Evolutionary conservation across 106 monocot genomes (phyloP).

Genomic region (Allium fistulosum): DNA sequence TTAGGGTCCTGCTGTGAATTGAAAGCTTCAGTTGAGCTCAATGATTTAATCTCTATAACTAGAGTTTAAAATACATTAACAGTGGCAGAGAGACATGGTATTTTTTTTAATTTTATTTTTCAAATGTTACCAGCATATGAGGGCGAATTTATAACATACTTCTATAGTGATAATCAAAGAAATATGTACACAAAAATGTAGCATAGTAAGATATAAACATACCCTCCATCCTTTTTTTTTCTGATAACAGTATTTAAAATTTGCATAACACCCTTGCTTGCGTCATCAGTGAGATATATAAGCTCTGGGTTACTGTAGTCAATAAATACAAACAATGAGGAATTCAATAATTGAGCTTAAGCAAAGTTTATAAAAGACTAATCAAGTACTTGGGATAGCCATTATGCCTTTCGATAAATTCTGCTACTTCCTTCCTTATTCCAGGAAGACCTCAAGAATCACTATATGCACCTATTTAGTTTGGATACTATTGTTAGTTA

Average conservation of each 20-base stretch:
- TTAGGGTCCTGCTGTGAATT: too few species aligned
- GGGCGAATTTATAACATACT: too few species aligned
- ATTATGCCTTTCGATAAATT: slow-evolving; percentile 96
- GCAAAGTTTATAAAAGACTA: neutral
- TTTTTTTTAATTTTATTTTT: too few species aligned
- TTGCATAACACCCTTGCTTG: slow-evolving; percentile 99
- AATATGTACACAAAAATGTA: too few species aligned
- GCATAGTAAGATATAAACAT: slow-evolving; percentile 7
- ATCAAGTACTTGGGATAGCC: slow-evolving; percentile 80
- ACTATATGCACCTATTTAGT: slow-evolving; percentile 83
- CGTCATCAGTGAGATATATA: slow-evolving; percentile 95
- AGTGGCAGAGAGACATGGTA: too few species aligned
- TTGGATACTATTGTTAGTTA: neutral
- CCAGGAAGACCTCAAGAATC: slow-evolving; percentile 93
- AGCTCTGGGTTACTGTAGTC: slow-evolving; percentile 82
- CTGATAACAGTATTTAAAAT: slow-evolving; percentile 79
- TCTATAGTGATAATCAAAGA: too few species aligned
- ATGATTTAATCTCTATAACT: too few species aligned
- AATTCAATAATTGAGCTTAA: neutral
- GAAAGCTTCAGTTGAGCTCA: too few species aligned
- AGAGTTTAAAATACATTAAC: too few species aligned
- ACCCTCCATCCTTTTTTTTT: slow-evolving; percentile 86
- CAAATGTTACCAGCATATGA: too few species aligned
- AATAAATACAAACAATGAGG: slow-evolving; percentile 9
- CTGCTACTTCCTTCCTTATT: slow-evolving; percentile 94